Percentiles rank a stretch among this genome's conserved stretches.
These are phyloP conservation scores for Lasiodiplodia sp. DNA, from an alignment of 2,329 filamentous ascomycete genomes.

Conservation along the genomic window DNA sequence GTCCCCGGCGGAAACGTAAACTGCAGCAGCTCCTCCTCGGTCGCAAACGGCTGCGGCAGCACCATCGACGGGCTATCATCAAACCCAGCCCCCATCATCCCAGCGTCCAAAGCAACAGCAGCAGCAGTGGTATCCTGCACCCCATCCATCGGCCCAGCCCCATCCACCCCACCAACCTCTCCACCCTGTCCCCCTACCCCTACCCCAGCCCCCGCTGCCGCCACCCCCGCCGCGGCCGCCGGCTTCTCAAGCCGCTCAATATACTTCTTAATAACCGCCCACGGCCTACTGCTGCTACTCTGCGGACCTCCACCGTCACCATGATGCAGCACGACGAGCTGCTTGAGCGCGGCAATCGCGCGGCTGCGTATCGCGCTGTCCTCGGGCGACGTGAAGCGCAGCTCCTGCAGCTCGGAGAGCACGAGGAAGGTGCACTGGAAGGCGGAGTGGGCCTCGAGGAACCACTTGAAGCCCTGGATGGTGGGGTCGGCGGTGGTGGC, in stretches of 20 bases:
- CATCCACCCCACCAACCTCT: background rate
- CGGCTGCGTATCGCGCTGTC: background rate
- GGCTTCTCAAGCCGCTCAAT: background rate
- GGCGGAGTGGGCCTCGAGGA: slow-evolving; percentile 37
- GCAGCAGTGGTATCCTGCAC: background rate
- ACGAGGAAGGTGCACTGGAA: slow-evolving; percentile 44
- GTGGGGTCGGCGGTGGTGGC: background rate
- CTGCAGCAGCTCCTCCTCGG: background rate
- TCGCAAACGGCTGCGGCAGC: background rate
- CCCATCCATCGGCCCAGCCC: background rate
- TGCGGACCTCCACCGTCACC: background rate
- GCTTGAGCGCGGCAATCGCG: background rate
- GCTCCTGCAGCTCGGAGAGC: slow-evolving; percentile 46
- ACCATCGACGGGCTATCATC: no score
- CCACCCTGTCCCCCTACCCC: no score
- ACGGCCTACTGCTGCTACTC: background rate
- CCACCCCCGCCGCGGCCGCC: no score
- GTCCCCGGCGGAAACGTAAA: background rate
- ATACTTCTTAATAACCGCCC: slow-evolving; percentile 1
- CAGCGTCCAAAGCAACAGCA: no score
- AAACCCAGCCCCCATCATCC: no score
- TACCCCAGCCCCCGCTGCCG: no score
- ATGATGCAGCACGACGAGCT: background rate
- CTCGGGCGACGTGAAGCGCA: slow-evolving; percentile 37
- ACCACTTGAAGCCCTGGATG: slow-evolving; percentile 38